These are phyloP conservation scores for Kodamaea lidongshanica DNA, from an alignment of 805 yeast genomes.

Conservation along the genomic window DNA sequence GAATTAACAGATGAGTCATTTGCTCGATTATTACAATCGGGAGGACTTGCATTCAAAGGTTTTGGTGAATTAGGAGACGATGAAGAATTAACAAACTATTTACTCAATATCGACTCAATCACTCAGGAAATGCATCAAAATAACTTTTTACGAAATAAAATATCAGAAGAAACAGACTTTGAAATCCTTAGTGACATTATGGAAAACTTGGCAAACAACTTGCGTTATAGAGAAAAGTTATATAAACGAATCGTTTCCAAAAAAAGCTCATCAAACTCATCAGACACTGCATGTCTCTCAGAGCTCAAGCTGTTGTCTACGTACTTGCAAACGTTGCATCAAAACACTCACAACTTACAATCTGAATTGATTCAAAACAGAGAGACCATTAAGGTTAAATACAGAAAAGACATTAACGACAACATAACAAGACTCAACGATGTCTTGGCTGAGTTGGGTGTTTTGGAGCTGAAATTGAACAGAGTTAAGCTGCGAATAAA, in stretches of 20 bases:
- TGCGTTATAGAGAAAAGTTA: slow-evolving; percentile 3
- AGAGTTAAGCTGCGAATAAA: slow-evolving; percentile 19
- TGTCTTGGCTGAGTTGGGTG: slow-evolving; percentile 19
- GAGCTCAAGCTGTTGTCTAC: slow-evolving; percentile 14
- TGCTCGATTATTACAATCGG: slow-evolving; percentile 12
- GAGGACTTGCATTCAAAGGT: slow-evolving; percentile 15
- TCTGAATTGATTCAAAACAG: slow-evolving; percentile 15
- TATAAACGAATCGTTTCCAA: slow-evolving; percentile 1
- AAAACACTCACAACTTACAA: slow-evolving; percentile 15
- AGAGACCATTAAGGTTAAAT: slow-evolving; percentile 14
- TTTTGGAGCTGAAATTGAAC: slow-evolving; percentile 23
- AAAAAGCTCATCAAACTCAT: slow-evolving; percentile 3
- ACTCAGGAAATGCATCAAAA: slow-evolving; percentile 11
- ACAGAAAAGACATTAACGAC: slow-evolving; percentile 21
- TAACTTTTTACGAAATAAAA: background rate
- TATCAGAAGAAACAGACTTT: background rate
- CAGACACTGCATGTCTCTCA: slow-evolving; percentile 1
- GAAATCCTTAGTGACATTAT: slow-evolving; percentile 4
- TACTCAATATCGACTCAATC: slow-evolving; percentile 24
- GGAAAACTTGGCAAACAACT: slow-evolving; percentile 3
- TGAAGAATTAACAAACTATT: slow-evolving; percentile 22
- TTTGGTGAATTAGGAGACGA: slow-evolving; percentile 13
- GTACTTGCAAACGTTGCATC: slow-evolving; percentile 16
- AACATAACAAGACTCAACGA: slow-evolving; percentile 24
- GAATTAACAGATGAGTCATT: slow-evolving; percentile 11